These are phyloP conservation scores for Epichloe sp. DNA, from an alignment of 2,329 filamentous ascomycete species.

Conservation along the genomic window DNA sequence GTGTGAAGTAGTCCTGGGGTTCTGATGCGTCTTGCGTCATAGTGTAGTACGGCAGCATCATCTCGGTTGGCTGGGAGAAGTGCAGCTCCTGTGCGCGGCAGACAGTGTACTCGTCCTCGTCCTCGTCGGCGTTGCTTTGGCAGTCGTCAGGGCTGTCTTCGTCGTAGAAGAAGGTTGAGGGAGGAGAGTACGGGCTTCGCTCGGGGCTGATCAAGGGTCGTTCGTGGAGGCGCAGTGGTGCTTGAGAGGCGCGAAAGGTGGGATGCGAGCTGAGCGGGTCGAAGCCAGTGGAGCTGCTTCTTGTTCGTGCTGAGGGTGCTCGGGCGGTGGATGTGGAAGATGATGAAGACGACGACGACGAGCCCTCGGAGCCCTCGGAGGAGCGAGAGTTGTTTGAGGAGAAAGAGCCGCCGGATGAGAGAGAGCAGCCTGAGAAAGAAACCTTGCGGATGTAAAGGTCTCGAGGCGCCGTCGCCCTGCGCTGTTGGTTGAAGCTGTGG, in stretches of 20 bases:
- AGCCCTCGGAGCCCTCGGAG: slow-evolving; percentile 11
- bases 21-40: slow-evolving; percentile 13
- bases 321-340: slow-evolving; percentile 17
- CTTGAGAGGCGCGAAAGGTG: slow-evolving; percentile 20
- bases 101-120: slow-evolving; percentile 9
- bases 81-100: slow-evolving; percentile 3
- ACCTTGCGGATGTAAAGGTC: slow-evolving; percentile 28
- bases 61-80: slow-evolving; percentile 9
- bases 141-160: slow-evolving; percentile 13
- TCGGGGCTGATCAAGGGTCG: slow-evolving; percentile 18
- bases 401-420: slow-evolving; percentile 24
- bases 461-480: slow-evolving; percentile 22
- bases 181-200: slow-evolving; percentile 10
- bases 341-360: slow-evolving; percentile 15
- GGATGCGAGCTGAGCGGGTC: slow-evolving; percentile 23
- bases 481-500: slow-evolving; percentile 23
- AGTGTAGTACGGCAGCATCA: slow-evolving; percentile 16
- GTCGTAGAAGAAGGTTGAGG: slow-evolving; percentile 18
- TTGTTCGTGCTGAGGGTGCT: slow-evolving; percentile 11
- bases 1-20: slow-evolving; percentile 22
- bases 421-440: slow-evolving; percentile 27
- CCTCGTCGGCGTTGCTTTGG: slow-evolving; percentile 8
- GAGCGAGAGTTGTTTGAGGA: slow-evolving; percentile 27
- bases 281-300: slow-evolving; percentile 14
- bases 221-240: slow-evolving; percentile 24